phyloP scores from a whole-genome alignment of 2,329 filamentous ascomycete genomes.

The Diaporthe helianthi region DNA sequence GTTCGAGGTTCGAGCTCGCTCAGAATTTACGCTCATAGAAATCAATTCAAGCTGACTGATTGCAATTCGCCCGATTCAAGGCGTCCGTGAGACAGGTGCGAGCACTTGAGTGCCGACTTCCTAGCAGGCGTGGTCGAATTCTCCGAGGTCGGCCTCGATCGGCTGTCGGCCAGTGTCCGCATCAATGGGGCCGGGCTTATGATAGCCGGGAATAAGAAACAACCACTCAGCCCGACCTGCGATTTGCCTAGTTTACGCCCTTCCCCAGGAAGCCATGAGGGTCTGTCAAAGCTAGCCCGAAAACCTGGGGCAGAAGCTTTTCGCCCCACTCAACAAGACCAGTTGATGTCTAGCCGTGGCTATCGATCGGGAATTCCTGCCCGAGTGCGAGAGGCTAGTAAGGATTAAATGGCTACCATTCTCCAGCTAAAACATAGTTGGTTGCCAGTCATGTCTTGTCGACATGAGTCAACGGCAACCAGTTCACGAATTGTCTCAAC shows the following conservation, averaged over 20 bases:
- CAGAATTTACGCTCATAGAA: slow-evolving; percentile 4
- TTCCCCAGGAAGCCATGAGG: not conserved
- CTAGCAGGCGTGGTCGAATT: not conserved
- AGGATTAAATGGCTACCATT: not conserved
- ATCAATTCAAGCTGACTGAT: not conserved
- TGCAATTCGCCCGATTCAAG: not conserved
- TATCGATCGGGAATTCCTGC: slow-evolving; percentile 20
- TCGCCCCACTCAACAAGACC: not conserved
- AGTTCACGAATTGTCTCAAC: not conserved
- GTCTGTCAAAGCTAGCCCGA: slow-evolving; percentile 1
- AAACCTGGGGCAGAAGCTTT: not conserved
- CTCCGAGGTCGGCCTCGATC: slow-evolving; percentile 28
- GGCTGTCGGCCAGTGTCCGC: slow-evolving; percentile 22
- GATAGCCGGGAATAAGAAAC: not conserved
- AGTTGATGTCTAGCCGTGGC: not conserved
- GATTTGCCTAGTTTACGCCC: not conserved
- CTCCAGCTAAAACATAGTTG: not conserved
- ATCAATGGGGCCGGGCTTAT: slow-evolving; percentile 5
- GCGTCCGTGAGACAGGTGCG: not conserved
- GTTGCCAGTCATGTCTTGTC: no score
- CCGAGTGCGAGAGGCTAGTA: not conserved
- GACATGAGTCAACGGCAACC: not conserved
- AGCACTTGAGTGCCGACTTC: not conserved
- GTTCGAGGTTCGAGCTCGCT: not conserved
- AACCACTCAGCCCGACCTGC: not conserved